Evolutionary conservation across 768 basidiomycete species (phyloP).

Genomic region (Boletus sp.): DNA sequence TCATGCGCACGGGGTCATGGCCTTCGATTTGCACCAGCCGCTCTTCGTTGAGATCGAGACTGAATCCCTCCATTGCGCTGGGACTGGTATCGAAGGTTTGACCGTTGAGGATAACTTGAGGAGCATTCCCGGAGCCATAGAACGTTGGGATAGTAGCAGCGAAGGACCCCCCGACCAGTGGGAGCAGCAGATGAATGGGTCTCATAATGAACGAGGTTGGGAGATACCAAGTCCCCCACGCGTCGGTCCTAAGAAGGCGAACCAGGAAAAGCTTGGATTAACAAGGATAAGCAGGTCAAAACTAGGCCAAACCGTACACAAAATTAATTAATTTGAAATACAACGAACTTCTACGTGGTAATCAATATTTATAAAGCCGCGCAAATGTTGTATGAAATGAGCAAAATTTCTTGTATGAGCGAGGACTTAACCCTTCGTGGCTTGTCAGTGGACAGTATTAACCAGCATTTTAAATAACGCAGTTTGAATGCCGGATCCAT

Average conservation of each 20-base stretch:
- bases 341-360: too few species aligned
- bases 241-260: not conserved
- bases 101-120: slow-evolving; percentile 28
- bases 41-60: slow-evolving; percentile 65
- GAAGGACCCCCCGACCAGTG: slow-evolving; percentile 18
- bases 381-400: too few species aligned
- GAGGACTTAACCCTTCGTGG: too few species aligned
- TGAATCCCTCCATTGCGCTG: slow-evolving; percentile 45
- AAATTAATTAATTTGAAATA: too few species aligned
- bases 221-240: not conserved
- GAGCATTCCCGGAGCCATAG: slow-evolving; percentile 1
- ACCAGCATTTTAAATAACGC: too few species aligned
- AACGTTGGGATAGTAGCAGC: slow-evolving; percentile 16
- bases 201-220: slow-evolving; percentile 6
- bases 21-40: slow-evolving; percentile 77
- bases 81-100: slow-evolving; percentile 23
- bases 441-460: too few species aligned
- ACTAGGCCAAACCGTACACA: not conserved
- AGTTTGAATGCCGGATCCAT: too few species aligned
- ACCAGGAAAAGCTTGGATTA: not conserved
- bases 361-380: too few species aligned
- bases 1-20: slow-evolving; percentile 70
- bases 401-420: too few species aligned
- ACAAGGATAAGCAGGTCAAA: slow-evolving; percentile 13
- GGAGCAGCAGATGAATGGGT: slow-evolving; percentile 15